Percentiles rank a stretch among this genome's conserved stretches.
Conservation (phyloP, 352 stramenopile genomes). For the Aphanomyces euteiches region DNA sequence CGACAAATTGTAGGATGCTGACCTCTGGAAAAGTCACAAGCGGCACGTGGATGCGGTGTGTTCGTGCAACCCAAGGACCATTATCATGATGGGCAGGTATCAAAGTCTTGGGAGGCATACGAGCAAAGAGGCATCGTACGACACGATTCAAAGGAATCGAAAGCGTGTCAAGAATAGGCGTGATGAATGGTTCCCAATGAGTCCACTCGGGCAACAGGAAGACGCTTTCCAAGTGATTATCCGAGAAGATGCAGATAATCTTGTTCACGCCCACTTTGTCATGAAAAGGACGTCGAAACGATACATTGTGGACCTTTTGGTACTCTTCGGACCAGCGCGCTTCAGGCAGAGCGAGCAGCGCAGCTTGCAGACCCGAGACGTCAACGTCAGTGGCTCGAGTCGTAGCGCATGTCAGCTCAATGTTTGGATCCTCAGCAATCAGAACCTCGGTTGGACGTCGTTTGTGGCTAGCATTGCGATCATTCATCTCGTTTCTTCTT, state of each 20-base stretch:
- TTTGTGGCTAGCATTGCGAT: conserved; percentile 14
- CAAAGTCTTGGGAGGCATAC: conserved; percentile 92
- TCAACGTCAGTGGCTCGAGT: conserved; percentile 35
- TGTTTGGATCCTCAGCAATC: conserved; percentile 9
- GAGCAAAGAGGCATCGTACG: conserved; percentile 94
- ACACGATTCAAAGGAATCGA: conserved; percentile 41
- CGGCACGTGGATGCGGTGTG: conserved; percentile 96
- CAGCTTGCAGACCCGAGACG: conserved; percentile 39
- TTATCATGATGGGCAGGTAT: conserved; percentile 98
- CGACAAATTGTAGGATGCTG: not conserved
- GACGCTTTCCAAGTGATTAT: conserved; percentile 95
- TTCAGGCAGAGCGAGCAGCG: conserved; percentile 40
- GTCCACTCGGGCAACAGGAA: conserved; percentile 95
- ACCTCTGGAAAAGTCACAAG: conserved; percentile 85
- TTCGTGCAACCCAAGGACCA: conserved; percentile 93
- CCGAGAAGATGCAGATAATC: conserved; percentile 97
- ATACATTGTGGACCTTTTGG: conserved; percentile 69
- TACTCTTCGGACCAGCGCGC: conserved; percentile 45
- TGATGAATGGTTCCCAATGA: conserved; percentile 63
- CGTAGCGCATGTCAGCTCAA: conserved; percentile 18
- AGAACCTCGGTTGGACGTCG: conserved; percentile 20
- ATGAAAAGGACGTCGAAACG: conserved; percentile 91
- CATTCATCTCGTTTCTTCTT: not conserved
- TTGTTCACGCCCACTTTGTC: conserved; percentile 98
- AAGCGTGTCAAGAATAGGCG: conserved; percentile 87